Evolutionary conservation across 2,329 filamentous ascomycete species (phyloP), one percentile per base, ranked within the genome.

Genomic region (Lizonia empirigonia): DNA sequence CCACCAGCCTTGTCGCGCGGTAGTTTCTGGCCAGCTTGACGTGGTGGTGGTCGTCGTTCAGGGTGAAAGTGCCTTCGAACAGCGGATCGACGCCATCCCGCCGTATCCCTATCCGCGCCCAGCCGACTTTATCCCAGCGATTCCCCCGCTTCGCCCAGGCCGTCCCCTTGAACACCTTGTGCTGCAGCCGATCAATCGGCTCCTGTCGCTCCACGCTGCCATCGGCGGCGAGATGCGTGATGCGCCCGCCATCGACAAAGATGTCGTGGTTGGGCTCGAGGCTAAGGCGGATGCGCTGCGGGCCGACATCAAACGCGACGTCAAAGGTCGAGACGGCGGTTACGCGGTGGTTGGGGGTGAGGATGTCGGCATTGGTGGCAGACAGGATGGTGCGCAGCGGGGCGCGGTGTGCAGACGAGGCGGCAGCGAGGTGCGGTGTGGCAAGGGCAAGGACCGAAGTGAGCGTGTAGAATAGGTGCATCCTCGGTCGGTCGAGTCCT

Each of bases 261-360:
- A 97, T 86, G 74, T 97, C 90, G 76, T 96, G 85, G 71, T 97
- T 97, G 4, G 94, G 94, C 70, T 94, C 86, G 39, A 99, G 82
- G 47, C 84, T 82, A 44, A 99, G 82, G 59, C 91, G 90, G 65
- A 97, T 80, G 60, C 85, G 83, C 53, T 82, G 77, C 44, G 82
- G 80, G 53, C 83, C 78, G 27, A 96, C 77, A 50, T 84, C 80
- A 71, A 99, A 97, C 23, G 84, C 86, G 55, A 99, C 78, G 65
- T 96, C 90, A 73, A 99, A 99, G 18, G 85, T 78, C 12, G 91
- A 93, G 49, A 89, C 79, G 39, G 91, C 86, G 68, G 94, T 87
- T 37, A 96, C 84, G 52, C 88, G 85, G 70, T 90, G 85, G 36
- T 88, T 89, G 13, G 87, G 86, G 0, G 91, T 90, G 65, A 90